phyloP scores from a whole-genome alignment of 192 early-diverging fungal species.

The Coemansia sp. region DNA sequence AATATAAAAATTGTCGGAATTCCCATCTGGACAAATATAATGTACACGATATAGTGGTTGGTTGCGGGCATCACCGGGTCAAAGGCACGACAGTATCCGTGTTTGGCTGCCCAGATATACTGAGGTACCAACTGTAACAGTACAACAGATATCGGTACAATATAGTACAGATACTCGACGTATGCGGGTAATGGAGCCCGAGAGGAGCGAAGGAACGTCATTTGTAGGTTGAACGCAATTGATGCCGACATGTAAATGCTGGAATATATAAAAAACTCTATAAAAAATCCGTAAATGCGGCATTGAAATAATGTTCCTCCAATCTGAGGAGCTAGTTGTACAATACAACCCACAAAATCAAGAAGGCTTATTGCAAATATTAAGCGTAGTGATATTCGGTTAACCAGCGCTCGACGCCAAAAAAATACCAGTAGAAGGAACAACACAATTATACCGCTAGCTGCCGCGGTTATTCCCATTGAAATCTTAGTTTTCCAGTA shows the following conservation, averaged over 20 bases:
- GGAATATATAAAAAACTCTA: slow-evolving; percentile 12
- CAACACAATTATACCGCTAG: slow-evolving; percentile 19
- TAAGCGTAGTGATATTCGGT: slow-evolving; percentile 32
- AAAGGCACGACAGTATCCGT: slow-evolving; percentile 19
- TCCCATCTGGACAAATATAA: slow-evolving; percentile 12
- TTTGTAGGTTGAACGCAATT: slow-evolving; percentile 42
- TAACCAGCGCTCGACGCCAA: slow-evolving; percentile 30
- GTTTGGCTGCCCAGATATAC: slow-evolving; percentile 12
- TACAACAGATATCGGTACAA: slow-evolving; percentile 14
- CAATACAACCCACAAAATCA: slow-evolving; percentile 23
- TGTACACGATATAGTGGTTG: slow-evolving; percentile 14
- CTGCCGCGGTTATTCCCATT: not conserved
- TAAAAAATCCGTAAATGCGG: too few relatives aligned
- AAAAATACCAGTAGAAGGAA: slow-evolving; percentile 22
- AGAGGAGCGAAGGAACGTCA: slow-evolving; percentile 26
- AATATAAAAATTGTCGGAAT: slow-evolving; percentile 25
- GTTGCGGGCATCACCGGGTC: slow-evolving; percentile 15
- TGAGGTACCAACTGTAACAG: slow-evolving; percentile 17
- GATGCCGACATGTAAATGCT: slow-evolving; percentile 40
- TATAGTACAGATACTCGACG: slow-evolving; percentile 33
- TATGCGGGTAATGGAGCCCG: slow-evolving; percentile 19
- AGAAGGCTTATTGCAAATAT: slow-evolving; percentile 26
- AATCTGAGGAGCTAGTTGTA: too few relatives aligned
- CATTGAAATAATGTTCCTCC: too few relatives aligned
- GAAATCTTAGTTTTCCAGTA: slow-evolving; percentile 4